Evolutionary conservation across 768 basidiomycete genomes (phyloP), one percentile per base, ranked within the genome.

Genomic region (Boletus coccyginus): DNA sequence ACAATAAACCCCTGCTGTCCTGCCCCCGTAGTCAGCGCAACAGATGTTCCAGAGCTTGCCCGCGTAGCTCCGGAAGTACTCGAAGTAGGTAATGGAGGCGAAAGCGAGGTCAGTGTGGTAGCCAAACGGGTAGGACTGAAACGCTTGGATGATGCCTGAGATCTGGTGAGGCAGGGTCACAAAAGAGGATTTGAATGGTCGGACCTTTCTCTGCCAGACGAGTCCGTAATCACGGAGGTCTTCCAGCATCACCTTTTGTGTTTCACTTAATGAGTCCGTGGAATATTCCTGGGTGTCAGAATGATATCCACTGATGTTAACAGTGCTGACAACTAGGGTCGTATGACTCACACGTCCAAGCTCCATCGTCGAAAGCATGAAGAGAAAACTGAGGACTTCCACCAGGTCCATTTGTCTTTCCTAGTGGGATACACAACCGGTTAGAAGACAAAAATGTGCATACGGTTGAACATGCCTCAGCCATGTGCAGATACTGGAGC

Each of bases 311-410:
- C 21, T 14, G 29, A 33, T 19, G 27, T 46, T 7, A 45, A 33
- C 9, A 7, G 31, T 8, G 17, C 16, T n/a, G 11, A 39, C 24
- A 29, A 12, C 8, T 6, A 27, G n/a, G 33, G 45, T 3, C 39
- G 3, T 9, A 33, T 39, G 36, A 72, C 81, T 70, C 66, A 94
- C 94, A 62, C 87, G 80, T 46, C 94, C 94, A 7, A 98, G 84
- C 67, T 97, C 93, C 86, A 95, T 94, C 5, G 92, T 97, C 2
- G 94, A 94, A 57, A 99, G 79, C 89, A 98, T 97, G 78, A 98
- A 94, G 47, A 98, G 78, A 73, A 98, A 94, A 61, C 89, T 88
- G 53, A 98, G 79, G 10, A 97, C 90, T 69, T 96, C 92, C 10
- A 98, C 92, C 0, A 95, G 78, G 72, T 96, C 95, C 86, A 94